Evolutionary conservation across 2,329 filamentous ascomycete genomes (phyloP).

Genomic region (Exserohilum turcica): DNA sequence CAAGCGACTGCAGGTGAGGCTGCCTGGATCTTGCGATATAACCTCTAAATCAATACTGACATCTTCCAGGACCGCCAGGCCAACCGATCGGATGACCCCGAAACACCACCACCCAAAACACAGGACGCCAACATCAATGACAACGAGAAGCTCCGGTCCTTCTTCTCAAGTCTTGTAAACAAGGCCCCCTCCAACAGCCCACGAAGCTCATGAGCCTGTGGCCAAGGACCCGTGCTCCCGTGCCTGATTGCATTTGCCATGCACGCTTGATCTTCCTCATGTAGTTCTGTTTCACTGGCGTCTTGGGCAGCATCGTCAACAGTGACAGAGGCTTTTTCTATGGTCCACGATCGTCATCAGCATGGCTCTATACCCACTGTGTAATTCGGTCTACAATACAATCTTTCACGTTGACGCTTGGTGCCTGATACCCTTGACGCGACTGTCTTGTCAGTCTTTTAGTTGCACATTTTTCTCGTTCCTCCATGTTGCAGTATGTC

Average conservation of each 20-base stretch:
- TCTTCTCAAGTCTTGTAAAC: slow-evolving; percentile 48
- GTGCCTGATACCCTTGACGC: too few relatives aligned
- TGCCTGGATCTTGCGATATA: neutral
- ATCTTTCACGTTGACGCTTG: neutral
- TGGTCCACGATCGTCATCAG: slow-evolving; percentile 15
- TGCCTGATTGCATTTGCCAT: neutral
- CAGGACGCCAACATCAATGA: slow-evolving; percentile 43
- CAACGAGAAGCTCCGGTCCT: slow-evolving; percentile 48
- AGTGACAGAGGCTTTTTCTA: slow-evolving; percentile 4
- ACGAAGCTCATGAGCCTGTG: slow-evolving; percentile 18
- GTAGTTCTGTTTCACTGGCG: slow-evolving; percentile 1
- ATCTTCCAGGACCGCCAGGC: slow-evolving; percentile 45
- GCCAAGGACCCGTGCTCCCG: neutral
- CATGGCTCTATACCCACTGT: slow-evolving; percentile 32
- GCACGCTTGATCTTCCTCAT: neutral
- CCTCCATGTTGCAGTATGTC: too few relatives aligned
- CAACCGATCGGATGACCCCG: slow-evolving; percentile 36
- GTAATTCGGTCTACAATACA: slow-evolving; percentile 20
- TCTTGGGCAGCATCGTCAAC: neutral
- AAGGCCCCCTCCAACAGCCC: slow-evolving; percentile 38
- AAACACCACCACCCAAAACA: slow-evolving; percentile 31
- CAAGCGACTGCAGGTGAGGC: slow-evolving; percentile 76
- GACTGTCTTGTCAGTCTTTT: too few relatives aligned
- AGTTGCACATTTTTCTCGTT: too few relatives aligned
- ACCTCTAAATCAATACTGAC: slow-evolving; percentile 14